phyloP scores from a whole-genome alignment of 805 yeast genomes.

The Phaffomyces antillensis region DNA sequence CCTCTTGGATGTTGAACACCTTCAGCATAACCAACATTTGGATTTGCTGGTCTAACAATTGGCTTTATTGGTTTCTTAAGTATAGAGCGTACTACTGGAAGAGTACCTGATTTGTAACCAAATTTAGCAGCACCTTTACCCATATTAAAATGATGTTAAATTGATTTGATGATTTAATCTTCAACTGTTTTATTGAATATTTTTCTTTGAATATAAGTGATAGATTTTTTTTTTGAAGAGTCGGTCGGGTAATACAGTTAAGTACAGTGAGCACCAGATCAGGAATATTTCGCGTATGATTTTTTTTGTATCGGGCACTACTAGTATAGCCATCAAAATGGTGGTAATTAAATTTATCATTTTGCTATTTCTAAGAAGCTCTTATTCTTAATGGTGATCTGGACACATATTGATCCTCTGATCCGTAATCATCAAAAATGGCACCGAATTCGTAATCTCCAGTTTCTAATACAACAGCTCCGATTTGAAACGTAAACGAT shows the following conservation, averaged over 20 bases:
- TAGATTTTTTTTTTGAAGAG: not conserved
- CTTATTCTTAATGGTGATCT: conserved; percentile 31
- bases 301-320: not conserved
- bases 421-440: conserved; percentile 40
- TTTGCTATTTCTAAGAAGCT: conserved; percentile 9
- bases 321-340: not conserved
- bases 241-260: not conserved
- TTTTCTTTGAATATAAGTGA: not conserved
- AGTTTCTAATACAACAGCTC: conserved; percentile 59
- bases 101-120: conserved; percentile 66
- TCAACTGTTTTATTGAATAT: not conserved
- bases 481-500: conserved; percentile 36
- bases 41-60: conserved; percentile 37
- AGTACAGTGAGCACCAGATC: not conserved
- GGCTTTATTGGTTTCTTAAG: conserved; percentile 51
- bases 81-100: conserved; percentile 72
- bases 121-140: conserved; percentile 40
- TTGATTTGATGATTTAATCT: not conserved
- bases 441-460: conserved; percentile 85
- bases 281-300: not conserved
- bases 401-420: conserved; percentile 31
- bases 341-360: not conserved
- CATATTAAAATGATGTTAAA: conserved; percentile 23
- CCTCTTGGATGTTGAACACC: conserved; percentile 62
- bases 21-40: conserved; percentile 63